phyloP scores from a whole-genome alignment of 2,329 filamentous ascomycete genomes.

The Tolypocladium ovalisporum region DNA sequence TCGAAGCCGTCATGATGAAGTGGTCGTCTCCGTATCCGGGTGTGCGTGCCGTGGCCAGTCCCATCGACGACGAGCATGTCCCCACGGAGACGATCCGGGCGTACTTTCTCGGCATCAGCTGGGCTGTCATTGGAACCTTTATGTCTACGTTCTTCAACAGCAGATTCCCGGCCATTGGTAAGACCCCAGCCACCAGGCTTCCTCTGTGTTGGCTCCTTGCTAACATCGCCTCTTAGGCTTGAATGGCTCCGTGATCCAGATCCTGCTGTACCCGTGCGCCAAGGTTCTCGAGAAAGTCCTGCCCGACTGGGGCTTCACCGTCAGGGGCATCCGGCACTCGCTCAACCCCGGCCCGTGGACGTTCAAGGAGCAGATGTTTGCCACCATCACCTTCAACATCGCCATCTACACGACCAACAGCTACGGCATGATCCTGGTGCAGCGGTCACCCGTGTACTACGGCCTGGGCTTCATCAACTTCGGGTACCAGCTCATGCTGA shows the following conservation, averaged over 20 bases:
- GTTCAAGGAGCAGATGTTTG: slow-evolving; percentile 50
- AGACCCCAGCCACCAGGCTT: neutral
- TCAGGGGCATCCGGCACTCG: slow-evolving; percentile 28
- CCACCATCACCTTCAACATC: slow-evolving; percentile 47
- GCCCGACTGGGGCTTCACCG: slow-evolving; percentile 31
- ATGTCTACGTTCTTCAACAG: slow-evolving; percentile 30
- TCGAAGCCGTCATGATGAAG: slow-evolving; percentile 27
- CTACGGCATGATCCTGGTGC: slow-evolving; percentile 35
- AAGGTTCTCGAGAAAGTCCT: slow-evolving; percentile 29
- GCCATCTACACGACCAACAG: slow-evolving; percentile 34
- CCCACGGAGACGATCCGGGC: slow-evolving; percentile 30
- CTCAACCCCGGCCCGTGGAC: slow-evolving; percentile 45
- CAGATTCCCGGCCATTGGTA: slow-evolving; percentile 24
- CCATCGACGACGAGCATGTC: slow-evolving; percentile 20
- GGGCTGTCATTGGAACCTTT: slow-evolving; percentile 14
- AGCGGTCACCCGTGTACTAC: slow-evolving; percentile 32
- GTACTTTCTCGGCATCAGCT: slow-evolving; percentile 25
- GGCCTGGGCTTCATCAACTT: slow-evolving; percentile 26
- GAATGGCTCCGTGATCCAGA: slow-evolving; percentile 28
- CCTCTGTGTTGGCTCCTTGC: neutral
- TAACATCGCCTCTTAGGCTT: slow-evolving; percentile 13
- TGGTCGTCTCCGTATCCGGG: slow-evolving; percentile 31
- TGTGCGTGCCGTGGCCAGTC: slow-evolving; percentile 27
- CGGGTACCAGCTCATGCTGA: slow-evolving; percentile 35
- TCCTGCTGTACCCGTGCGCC: slow-evolving; percentile 35